phyloP scores from a whole-genome alignment of 1,139 yeast genomes.

The Protomyces arabidopsidicola region DNA sequence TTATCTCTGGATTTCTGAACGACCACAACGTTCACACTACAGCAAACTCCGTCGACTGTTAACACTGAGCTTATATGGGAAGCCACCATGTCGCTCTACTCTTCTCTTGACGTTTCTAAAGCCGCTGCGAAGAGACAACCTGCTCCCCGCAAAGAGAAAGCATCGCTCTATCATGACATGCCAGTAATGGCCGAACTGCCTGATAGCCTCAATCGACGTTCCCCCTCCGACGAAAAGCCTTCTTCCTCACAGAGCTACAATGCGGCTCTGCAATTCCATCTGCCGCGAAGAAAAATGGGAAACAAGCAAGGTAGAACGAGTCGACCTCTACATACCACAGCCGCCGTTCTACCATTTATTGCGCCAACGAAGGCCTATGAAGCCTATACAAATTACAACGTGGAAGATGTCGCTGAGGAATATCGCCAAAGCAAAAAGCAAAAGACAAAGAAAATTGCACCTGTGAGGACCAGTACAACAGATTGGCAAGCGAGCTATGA shows the following conservation, averaged over 20 bases:
- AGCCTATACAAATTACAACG: neutral
- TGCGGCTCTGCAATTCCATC: neutral
- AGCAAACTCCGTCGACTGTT: too few species aligned
- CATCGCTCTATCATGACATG: conserved; percentile 7
- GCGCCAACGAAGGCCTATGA: conserved; percentile 10
- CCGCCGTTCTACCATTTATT: neutral
- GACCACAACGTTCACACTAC: too few species aligned
- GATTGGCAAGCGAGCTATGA: conserved; percentile 17
- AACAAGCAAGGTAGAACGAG: too few species aligned
- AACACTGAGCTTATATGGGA: too few species aligned
- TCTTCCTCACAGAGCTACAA: neutral
- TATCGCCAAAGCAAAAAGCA: neutral
- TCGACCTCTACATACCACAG: too few species aligned
- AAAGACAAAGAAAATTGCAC: neutral
- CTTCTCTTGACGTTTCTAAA: neutral
- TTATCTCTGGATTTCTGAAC: too few species aligned
- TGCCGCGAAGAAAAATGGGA: neutral
- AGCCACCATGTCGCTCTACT: conserved; percentile 30
- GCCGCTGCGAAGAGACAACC: neutral
- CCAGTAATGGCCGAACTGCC: neutral
- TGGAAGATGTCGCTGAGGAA: neutral
- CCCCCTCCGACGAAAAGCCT: neutral
- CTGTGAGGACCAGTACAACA: neutral
- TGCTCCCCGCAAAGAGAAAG: neutral
- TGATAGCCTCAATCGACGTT: too few species aligned